phyloP scores from a whole-genome alignment of 2,329 filamentous ascomycete genomes.

The Venturia pyrina region DNA sequence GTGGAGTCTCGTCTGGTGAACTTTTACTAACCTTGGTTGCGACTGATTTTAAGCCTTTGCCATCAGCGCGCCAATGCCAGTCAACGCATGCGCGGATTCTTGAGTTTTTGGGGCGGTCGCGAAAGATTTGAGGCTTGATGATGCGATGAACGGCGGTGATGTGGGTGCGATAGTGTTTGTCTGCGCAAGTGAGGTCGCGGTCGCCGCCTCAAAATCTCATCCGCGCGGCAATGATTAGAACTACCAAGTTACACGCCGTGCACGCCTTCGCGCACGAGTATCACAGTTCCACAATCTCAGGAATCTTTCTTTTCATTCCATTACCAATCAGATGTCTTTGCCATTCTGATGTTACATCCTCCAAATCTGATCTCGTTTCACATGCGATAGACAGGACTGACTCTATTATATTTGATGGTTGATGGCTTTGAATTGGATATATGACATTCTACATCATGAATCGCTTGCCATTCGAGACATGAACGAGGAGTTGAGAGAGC shows the following conservation, averaged over 20 bases:
- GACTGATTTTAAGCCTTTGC: not conserved
- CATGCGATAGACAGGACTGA: too few species aligned
- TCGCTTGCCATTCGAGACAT: too few species aligned
- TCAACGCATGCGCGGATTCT: not conserved
- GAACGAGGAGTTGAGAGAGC: not conserved
- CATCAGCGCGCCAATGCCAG: not conserved
- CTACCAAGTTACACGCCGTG: too few species aligned
- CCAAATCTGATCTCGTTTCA: too few species aligned
- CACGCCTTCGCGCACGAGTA: too few species aligned
- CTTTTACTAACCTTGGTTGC: not conserved
- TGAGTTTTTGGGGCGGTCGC: not conserved
- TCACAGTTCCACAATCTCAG: too few species aligned
- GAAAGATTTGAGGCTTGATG: not conserved
- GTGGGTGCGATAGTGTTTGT: not conserved
- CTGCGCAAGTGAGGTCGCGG: not conserved
- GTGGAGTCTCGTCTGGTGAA: not conserved
- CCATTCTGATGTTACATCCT: too few species aligned
- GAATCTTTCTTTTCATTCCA: too few species aligned
- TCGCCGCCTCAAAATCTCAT: not conserved
- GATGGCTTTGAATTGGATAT: too few species aligned
- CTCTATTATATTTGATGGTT: too few species aligned
- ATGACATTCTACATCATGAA: too few species aligned
- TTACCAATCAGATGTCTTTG: too few species aligned
- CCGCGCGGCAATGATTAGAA: not conserved
- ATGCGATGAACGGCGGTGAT: not conserved